phyloP scores from a whole-genome alignment of 306 rosid genomes.

The Cucumis hystrix region DNA sequence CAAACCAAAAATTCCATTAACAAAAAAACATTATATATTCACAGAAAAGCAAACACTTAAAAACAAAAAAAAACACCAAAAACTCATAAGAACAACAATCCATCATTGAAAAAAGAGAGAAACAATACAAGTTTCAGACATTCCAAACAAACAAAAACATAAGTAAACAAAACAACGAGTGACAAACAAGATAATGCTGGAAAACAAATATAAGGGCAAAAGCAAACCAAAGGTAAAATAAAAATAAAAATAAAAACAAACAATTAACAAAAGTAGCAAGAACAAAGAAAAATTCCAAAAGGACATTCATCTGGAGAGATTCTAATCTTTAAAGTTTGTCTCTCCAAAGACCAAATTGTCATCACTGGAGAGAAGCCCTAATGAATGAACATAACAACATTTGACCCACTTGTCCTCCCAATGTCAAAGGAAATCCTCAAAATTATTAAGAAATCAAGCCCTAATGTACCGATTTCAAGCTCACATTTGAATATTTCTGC shows the following conservation, averaged over 20 bases:
- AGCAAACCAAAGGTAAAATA: not conserved
- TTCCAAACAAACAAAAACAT: constrained; percentile 4
- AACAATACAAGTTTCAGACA: constrained; percentile 10
- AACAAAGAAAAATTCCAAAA: constrained; percentile 12
- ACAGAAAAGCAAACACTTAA: not conserved
- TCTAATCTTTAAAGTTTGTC: too few species aligned
- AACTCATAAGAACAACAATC: not conserved
- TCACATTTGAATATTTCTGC: too few species aligned
- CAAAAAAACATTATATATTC: not conserved
- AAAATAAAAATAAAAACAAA: not conserved
- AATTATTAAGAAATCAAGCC: too few species aligned
- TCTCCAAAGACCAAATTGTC: too few species aligned
- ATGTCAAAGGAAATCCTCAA: too few species aligned
- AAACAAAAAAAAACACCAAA: not conserved
- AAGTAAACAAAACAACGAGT: not conserved
- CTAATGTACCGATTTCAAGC: too few species aligned
- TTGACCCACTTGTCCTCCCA: too few species aligned
- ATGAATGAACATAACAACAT: too few species aligned
- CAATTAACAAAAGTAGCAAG: not conserved
- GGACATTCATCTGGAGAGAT: too few species aligned
- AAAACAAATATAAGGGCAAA: constrained; percentile 37
- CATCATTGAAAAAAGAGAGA: not conserved
- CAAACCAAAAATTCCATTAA: not conserved
- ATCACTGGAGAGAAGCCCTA: too few species aligned
- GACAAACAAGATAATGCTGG: too few species aligned